Conservation (phyloP, 2,329 filamentous ascomycete genomes). For the Coniosporium tulheliwenetii region DNA sequence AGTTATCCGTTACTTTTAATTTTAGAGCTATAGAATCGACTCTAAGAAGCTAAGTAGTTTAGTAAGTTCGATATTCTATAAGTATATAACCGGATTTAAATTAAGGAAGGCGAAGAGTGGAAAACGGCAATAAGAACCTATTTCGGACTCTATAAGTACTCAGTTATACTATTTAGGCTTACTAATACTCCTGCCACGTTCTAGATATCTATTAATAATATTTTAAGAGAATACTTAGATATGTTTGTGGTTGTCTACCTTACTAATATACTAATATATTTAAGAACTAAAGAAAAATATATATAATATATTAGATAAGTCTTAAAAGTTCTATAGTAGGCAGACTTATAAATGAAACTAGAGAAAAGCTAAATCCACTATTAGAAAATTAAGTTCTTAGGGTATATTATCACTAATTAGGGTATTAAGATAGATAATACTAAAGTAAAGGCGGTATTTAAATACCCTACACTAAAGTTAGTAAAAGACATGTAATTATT, state of each 20-base stretch:
- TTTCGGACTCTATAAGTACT: constrained; percentile 7
- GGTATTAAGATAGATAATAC: constrained; percentile 1
- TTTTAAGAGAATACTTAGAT: constrained; percentile 6
- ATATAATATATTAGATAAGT: constrained; percentile 1
- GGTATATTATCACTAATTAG: not conserved
- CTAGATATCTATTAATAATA: constrained; percentile 8
- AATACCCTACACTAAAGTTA: not conserved
- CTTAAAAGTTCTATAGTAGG: not conserved
- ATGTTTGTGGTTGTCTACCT: constrained; percentile 5
- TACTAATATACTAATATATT: constrained; percentile 6
- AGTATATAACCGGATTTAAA: not conserved
- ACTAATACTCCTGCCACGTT: constrained; percentile 7
- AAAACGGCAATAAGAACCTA: constrained; percentile 2
- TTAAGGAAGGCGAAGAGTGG: not conserved
- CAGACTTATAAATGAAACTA: constrained; percentile 1
- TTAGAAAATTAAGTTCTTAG: constrained; percentile 1
- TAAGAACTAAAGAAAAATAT: constrained; percentile 1
- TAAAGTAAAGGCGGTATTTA: not conserved
- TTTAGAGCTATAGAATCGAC: not conserved
- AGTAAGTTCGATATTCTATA: not conserved
- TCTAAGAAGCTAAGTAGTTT: not conserved
- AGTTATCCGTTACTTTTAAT: constrained; percentile 12
- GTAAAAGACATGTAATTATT: constrained; percentile 9
- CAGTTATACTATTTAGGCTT: constrained; percentile 9
- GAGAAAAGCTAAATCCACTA: constrained; percentile 1